phyloP scores from a whole-genome alignment of 2,329 filamentous ascomycete genomes.

The Fusarium guadeloupense region DNA sequence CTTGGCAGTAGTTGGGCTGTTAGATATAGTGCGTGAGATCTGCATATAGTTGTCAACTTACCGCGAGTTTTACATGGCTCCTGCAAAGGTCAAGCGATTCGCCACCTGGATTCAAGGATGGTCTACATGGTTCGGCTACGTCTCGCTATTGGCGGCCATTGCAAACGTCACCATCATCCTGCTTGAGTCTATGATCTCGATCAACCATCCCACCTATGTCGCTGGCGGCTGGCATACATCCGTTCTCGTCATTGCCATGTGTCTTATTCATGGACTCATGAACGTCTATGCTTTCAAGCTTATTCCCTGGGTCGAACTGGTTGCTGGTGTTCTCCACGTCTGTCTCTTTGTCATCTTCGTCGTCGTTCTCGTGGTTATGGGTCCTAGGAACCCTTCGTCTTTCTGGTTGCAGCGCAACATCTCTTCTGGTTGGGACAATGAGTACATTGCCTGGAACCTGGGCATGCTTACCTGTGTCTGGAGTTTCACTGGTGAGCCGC shows the following conservation, averaged over 20 bases:
- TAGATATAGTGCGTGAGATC: too few species aligned
- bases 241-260: conserved; percentile 40
- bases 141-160: conserved; percentile 38
- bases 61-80: conserved; percentile 40
- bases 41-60: too few species aligned
- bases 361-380: conserved; percentile 40
- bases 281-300: conserved; percentile 37
- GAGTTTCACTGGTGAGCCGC: conserved; percentile 37
- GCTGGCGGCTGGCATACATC: conserved; percentile 41
- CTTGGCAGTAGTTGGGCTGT: too few species aligned
- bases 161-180: conserved; percentile 42
- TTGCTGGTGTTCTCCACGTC: conserved; percentile 38
- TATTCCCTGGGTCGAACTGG: conserved; percentile 39
- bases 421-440: conserved; percentile 38
- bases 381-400: conserved; percentile 28
- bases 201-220: conserved; percentile 36
- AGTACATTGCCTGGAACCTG: conserved; percentile 38
- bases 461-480: conserved; percentile 42
- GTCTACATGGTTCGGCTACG: conserved; percentile 41
- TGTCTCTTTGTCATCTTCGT: conserved; percentile 39
- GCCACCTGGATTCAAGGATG: conserved; percentile 41
- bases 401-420: conserved; percentile 38
- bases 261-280: conserved; percentile 33
- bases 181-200: conserved; percentile 40
- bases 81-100: conserved; percentile 27